phyloP scores from a whole-genome alignment of 352 stramenopile species.

The Globisporangium perplexum region DNA sequence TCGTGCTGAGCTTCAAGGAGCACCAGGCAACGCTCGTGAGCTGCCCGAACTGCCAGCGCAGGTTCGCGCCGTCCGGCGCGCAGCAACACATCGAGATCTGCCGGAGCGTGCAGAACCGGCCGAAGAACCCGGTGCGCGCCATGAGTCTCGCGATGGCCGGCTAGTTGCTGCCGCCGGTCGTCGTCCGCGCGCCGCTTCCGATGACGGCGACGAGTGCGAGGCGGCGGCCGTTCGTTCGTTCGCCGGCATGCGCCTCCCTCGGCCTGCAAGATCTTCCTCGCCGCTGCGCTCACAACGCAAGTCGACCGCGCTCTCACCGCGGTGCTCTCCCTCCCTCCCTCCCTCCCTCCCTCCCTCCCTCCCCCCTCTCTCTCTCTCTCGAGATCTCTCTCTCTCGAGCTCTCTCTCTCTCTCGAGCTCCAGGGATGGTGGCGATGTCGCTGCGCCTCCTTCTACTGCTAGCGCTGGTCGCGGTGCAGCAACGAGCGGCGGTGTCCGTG shows the following conservation, averaged over 20 bases:
- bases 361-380: too few relatives aligned
- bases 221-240: too few relatives aligned
- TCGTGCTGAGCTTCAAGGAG: conserved; percentile 68
- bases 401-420: neutral
- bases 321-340: too few relatives aligned
- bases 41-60: conserved; percentile 76
- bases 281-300: too few relatives aligned
- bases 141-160: conserved; percentile 64
- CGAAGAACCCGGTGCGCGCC: conserved; percentile 55
- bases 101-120: conserved; percentile 75
- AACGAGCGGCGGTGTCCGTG: neutral
- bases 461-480: neutral
- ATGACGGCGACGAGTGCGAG: too few relatives aligned
- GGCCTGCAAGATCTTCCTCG: too few relatives aligned
- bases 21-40: conserved; percentile 73
- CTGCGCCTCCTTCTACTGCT: conserved; percentile 3
- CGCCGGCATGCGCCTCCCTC: too few relatives aligned
- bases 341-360: too few relatives aligned
- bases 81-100: conserved; percentile 86
- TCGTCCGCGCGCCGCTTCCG: too few relatives aligned
- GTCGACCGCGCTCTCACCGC: too few relatives aligned
- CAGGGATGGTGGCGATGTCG: too few relatives aligned
- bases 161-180: too few relatives aligned
- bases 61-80: conserved; percentile 74
- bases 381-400: neutral